Conservation (phyloP, 192 early-diverging fungal genomes). For the Linnemannia elongata region DNA sequence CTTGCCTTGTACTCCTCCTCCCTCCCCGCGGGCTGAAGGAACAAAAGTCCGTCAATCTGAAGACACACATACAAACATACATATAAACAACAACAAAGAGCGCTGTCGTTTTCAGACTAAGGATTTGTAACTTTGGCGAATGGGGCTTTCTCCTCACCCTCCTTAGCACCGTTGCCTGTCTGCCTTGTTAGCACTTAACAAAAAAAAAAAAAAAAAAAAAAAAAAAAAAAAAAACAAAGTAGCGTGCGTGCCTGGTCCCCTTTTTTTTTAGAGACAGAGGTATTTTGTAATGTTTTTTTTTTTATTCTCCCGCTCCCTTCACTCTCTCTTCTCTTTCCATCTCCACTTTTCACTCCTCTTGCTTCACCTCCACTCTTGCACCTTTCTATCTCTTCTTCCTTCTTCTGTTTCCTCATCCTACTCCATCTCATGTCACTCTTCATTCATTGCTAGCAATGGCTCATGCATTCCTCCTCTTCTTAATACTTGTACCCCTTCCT, state of each 20-base stretch:
- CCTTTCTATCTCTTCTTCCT: background rate
- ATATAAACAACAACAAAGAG: background rate
- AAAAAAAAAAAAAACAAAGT: background rate
- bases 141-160: background rate
- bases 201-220: background rate
- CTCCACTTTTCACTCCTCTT: background rate
- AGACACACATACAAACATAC: background rate
- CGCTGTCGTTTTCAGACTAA: background rate
- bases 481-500: background rate
- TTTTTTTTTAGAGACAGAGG: background rate
- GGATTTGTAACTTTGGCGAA: background rate
- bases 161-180: background rate
- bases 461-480: background rate
- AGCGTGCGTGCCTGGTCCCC: background rate
- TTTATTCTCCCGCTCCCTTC: background rate
- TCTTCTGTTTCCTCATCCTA: background rate
- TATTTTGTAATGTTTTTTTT: constrained; percentile 6
- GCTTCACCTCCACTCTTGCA: background rate
- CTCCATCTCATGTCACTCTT: background rate
- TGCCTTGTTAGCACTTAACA: background rate
- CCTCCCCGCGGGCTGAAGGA: background rate
- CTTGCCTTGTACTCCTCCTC: background rate
- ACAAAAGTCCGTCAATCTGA: too few species aligned
- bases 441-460: constrained; percentile 3
- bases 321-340: background rate